phyloP scores from a whole-genome alignment of 257 asterid species.

The Ajuga chamaepitys region DNA sequence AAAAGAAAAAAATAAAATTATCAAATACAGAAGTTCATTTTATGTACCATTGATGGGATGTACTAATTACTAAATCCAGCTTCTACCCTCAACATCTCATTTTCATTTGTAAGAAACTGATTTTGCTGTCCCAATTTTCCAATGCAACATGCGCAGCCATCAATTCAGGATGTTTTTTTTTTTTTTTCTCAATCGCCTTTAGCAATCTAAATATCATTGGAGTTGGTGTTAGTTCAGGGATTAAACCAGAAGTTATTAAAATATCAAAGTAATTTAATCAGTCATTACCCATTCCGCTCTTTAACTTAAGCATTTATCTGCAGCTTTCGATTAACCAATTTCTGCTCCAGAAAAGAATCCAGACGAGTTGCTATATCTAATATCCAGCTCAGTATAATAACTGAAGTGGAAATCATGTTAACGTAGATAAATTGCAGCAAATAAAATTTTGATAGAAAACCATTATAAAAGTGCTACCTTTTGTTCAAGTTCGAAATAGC shows the following conservation, averaged over 20 bases:
- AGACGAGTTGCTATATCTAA: background rate
- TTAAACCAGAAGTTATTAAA: background rate
- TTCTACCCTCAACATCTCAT: constrained; percentile 72
- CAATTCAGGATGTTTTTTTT: constrained; percentile 88
- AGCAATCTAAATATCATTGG: constrained; percentile 56
- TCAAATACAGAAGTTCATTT: background rate
- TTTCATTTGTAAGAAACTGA: constrained; percentile 58
- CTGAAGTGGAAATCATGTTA: constrained; percentile 25
- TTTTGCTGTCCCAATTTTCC: constrained; percentile 63
- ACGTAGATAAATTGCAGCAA: background rate
- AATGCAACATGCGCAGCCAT: constrained; percentile 67
- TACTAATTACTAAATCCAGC: background rate
- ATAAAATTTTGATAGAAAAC: background rate
- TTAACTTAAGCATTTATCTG: constrained; percentile 66
- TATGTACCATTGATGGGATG: background rate
- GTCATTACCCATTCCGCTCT: constrained; percentile 73
- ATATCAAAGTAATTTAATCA: constrained; percentile 7
- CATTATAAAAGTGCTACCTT: constrained; percentile 49
- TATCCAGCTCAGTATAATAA: background rate
- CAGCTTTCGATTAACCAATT: constrained; percentile 53
- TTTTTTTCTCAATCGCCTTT: constrained; percentile 83
- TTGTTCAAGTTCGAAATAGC: constrained; percentile 81
- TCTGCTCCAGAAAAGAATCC: constrained; percentile 56
- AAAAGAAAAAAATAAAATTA: constrained; percentile 13
- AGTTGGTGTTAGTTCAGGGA: constrained; percentile 9